Evolutionary conservation across 2,329 filamentous ascomycete species (phyloP).

Genomic region (Phaeosphaeria sp.): DNA sequence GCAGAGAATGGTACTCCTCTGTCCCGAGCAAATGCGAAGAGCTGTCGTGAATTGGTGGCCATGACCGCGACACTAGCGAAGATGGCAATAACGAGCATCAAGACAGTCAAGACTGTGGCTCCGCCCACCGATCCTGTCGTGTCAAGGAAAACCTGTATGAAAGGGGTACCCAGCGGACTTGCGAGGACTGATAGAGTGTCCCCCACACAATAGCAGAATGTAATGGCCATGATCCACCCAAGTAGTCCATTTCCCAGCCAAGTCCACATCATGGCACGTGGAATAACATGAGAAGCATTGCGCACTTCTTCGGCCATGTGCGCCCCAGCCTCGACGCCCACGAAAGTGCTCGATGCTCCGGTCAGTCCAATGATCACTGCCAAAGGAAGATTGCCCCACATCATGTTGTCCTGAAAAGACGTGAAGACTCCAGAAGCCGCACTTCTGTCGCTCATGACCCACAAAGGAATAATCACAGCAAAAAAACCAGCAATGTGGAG

Average conservation of each 20-base stretch:
- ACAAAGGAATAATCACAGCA: constrained; percentile 43
- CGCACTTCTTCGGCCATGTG: constrained; percentile 51
- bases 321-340: constrained; percentile 30
- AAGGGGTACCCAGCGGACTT: constrained; percentile 23
- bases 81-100: constrained; percentile 29
- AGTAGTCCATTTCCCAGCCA: constrained; percentile 44
- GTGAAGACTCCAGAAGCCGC: constrained; percentile 27
- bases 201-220: constrained; percentile 19
- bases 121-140: constrained; percentile 24
- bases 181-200: constrained; percentile 16
- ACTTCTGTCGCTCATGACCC: constrained; percentile 27
- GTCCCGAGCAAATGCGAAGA: constrained; percentile 40
- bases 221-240: constrained; percentile 41
- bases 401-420: constrained; percentile 39
- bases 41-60: constrained; percentile 31
- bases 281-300: constrained; percentile 29
- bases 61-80: constrained; percentile 28
- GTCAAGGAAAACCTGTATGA: constrained; percentile 33
- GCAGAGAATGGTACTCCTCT: constrained; percentile 38
- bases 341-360: constrained; percentile 32
- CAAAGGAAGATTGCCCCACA: constrained; percentile 42
- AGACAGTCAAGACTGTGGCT: constrained; percentile 23
- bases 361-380: constrained; percentile 42
- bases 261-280: constrained; percentile 46
- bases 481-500: constrained; percentile 51